phyloP scores from a whole-genome alignment of 305 asterid genomes.

The Fraxinus sp. region DNA sequence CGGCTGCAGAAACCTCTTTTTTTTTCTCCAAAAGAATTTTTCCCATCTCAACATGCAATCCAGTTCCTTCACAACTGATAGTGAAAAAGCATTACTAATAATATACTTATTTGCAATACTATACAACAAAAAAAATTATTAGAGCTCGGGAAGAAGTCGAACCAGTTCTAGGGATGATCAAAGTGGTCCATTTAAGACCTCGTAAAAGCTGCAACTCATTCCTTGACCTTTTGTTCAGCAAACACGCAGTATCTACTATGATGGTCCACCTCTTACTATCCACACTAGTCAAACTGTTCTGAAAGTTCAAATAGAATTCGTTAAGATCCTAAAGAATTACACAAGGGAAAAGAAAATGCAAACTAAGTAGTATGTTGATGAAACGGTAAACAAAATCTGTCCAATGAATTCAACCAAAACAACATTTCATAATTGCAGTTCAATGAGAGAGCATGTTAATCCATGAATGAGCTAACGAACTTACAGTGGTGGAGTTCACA shows the following conservation, averaged over 20 bases:
- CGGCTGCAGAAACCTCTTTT: constrained; percentile 58
- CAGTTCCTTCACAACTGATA: constrained; percentile 68
- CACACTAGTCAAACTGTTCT: constrained; percentile 32
- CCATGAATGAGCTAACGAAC: not conserved
- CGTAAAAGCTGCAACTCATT: constrained; percentile 64
- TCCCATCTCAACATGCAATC: constrained; percentile 59
- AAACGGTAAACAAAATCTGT: not conserved
- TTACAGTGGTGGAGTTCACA: constrained; percentile 17
- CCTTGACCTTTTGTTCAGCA: constrained; percentile 66
- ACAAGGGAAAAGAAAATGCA: not conserved
- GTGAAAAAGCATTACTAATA: constrained; percentile 2
- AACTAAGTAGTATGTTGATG: not conserved
- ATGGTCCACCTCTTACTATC: constrained; percentile 51
- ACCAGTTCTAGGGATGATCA: constrained; percentile 76
- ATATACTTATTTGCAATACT: not conserved
- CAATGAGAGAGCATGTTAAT: not conserved
- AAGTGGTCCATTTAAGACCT: constrained; percentile 63
- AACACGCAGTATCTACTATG: constrained; percentile 58
- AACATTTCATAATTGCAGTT: not conserved
- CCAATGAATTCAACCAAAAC: not conserved
- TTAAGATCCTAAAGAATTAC: not conserved
- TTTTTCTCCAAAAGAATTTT: constrained; percentile 49
- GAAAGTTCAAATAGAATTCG: constrained; percentile 17
- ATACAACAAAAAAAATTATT: not conserved
- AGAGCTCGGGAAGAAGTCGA: not conserved